A percentile compares a stretch with the other conserved stretches of the same genome.
phyloP scores from a whole-genome alignment of 306 rosid genomes.

The Benincasa hispida region DNA sequence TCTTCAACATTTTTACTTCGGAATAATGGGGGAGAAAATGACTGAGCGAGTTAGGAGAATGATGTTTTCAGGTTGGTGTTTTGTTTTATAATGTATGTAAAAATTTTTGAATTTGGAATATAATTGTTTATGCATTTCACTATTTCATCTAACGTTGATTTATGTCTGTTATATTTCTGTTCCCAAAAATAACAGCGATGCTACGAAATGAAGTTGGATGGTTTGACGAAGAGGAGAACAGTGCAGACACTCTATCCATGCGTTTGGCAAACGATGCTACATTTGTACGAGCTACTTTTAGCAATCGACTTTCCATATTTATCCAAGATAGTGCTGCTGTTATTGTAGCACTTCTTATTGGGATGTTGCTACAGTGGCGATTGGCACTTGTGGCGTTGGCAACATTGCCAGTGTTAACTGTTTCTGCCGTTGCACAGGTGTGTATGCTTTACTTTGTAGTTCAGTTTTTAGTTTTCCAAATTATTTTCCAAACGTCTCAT shows the following conservation, averaged over 20 bases:
- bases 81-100: constrained; percentile 10
- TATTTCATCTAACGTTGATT: constrained; percentile 2
- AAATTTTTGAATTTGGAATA: background rate
- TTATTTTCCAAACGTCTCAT: background rate
- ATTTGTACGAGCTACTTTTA: constrained; percentile 96
- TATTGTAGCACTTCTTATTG: constrained; percentile 87
- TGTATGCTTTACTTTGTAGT: background rate
- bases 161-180: background rate
- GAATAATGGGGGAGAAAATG: constrained; percentile 99
- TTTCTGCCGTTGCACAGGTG: constrained; percentile 98
- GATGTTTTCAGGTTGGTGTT: constrained; percentile 88
- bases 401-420: constrained; percentile 74
- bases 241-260: constrained; percentile 97
- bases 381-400: constrained; percentile 97
- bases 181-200: constrained; percentile 54
- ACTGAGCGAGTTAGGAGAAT: constrained; percentile 99
- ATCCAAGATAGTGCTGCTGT: constrained; percentile 98
- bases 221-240: constrained; percentile 95
- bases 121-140: background rate
- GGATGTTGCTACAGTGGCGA: constrained; percentile 80
- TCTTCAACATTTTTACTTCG: constrained; percentile 97
- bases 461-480: background rate
- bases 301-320: constrained; percentile 93
- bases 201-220: constrained; percentile 95
- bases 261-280: constrained; percentile 99